These are phyloP conservation scores for Apocynum venetum DNA, from an alignment of 257 asterid species.

Conservation along the genomic window DNA sequence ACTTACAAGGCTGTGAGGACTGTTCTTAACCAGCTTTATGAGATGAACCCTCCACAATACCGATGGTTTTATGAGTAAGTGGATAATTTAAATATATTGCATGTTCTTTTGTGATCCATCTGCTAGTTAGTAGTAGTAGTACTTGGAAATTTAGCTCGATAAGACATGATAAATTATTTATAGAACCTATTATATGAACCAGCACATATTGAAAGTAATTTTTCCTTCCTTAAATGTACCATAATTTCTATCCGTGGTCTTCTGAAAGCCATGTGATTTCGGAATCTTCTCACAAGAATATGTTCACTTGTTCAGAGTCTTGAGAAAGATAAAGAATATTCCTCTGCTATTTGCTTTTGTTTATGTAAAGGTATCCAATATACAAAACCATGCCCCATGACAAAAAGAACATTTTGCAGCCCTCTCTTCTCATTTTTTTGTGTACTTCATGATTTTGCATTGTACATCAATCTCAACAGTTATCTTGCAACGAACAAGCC, in stretches of 20 bases:
- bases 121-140: too few relatives aligned
- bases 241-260: too few relatives aligned
- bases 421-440: not conserved
- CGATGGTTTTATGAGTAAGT: conserved; percentile 85
- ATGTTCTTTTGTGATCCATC: not conserved
- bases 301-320: too few relatives aligned
- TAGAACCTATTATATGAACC: too few relatives aligned
- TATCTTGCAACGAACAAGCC: conserved; percentile 54
- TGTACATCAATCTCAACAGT: conserved; percentile 28
- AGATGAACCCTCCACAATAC: conserved; percentile 85
- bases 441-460: not conserved
- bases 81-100: not conserved
- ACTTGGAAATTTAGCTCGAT: not conserved
- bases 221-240: not conserved
- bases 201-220: not conserved
- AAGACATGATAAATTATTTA: too few relatives aligned
- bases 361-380: too few relatives aligned
- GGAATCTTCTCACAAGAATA: not conserved
- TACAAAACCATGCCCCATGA: not conserved
- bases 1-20: conserved; percentile 94
- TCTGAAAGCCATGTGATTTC: not conserved
- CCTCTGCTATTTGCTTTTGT: too few relatives aligned
- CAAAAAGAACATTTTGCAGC: not conserved
- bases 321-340: too few relatives aligned
- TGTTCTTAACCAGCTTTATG: conserved; percentile 77